Conservation (phyloP, 2,329 filamentous ascomycete genomes). For the Sordariomycetes sp. region DNA sequence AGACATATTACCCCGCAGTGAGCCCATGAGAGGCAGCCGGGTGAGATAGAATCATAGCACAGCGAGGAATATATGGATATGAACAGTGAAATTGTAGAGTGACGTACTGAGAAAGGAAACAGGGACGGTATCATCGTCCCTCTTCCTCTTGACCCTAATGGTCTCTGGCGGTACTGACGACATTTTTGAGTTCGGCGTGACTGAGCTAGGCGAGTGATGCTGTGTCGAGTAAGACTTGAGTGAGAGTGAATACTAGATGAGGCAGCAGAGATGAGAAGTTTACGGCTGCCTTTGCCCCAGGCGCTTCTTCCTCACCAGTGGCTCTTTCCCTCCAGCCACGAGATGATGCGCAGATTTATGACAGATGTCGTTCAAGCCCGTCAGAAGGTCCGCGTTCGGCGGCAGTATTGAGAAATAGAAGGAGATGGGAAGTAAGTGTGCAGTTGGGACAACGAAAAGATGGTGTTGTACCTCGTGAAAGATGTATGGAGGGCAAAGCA, state of each 20-base stretch:
- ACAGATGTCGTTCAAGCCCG: not conserved
- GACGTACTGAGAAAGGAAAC: constrained; percentile 41
- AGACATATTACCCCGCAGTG: no score
- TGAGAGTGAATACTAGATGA: not conserved
- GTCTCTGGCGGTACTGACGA: constrained; percentile 46
- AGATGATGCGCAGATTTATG: not conserved
- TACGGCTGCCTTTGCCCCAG: not conserved
- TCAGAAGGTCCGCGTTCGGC: not conserved
- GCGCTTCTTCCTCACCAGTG: not conserved
- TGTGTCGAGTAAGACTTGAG: no score
- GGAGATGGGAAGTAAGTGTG: not conserved
- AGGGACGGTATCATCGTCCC: constrained; percentile 32
- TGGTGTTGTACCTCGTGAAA: not conserved
- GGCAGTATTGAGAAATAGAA: not conserved
- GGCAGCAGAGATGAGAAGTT: not conserved
- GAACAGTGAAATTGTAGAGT: constrained; percentile 1
- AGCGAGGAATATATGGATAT: not conserved
- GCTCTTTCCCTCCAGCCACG: not conserved
- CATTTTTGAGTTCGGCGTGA: not conserved
- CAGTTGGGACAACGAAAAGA: not conserved
- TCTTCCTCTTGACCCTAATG: constrained; percentile 50
- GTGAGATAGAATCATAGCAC: not conserved
- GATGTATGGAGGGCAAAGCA: not conserved
- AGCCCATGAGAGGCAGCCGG: not conserved
- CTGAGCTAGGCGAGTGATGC: not conserved